Evolutionary conservation across 2,329 filamentous ascomycete genomes (phyloP).

Genomic region (Fusarium poae): DNA sequence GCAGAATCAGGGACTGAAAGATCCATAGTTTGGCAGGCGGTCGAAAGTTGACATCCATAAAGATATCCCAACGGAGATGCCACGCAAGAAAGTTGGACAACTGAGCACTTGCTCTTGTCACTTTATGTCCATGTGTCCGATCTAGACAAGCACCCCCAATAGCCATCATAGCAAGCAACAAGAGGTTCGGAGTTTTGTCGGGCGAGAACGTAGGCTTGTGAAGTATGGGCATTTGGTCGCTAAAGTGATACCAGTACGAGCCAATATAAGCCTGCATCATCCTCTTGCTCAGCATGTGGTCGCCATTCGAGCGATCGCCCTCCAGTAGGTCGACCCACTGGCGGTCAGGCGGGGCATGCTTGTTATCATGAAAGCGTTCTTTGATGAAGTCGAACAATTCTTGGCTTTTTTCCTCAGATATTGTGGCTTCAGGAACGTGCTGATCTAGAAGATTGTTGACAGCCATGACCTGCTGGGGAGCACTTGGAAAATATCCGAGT

Average conservation of each 20-base stretch:
- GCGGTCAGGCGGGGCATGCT: conserved; percentile 78
- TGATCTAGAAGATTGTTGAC: conserved; percentile 88
- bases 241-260: conserved; percentile 96
- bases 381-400: conserved; percentile 86
- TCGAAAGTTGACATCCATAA: conserved; percentile 89
- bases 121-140: conserved; percentile 79
- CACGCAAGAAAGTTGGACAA: conserved; percentile 91
- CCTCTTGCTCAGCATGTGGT: conserved; percentile 80
- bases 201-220: conserved; percentile 95
- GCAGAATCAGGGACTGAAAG: conserved; percentile 88
- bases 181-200: conserved; percentile 84
- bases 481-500: conserved; percentile 69
- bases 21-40: conserved; percentile 96
- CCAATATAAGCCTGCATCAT: conserved; percentile 97
- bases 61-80: conserved; percentile 96
- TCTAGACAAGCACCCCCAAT: conserved; percentile 93
- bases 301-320: conserved; percentile 76
- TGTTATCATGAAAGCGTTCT: conserved; percentile 83
- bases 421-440: conserved; percentile 79
- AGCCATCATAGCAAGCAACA: conserved; percentile 90
- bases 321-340: conserved; percentile 83
- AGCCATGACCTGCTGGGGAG: conserved; percentile 85
- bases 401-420: conserved; percentile 89
- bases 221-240: conserved; percentile 92
- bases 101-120: conserved; percentile 82